A percentile compares a stretch with the other conserved stretches of the same genome.
phyloP scores from a whole-genome alignment of 805 yeast genomes.

The Saturnispora zaruensis region DNA sequence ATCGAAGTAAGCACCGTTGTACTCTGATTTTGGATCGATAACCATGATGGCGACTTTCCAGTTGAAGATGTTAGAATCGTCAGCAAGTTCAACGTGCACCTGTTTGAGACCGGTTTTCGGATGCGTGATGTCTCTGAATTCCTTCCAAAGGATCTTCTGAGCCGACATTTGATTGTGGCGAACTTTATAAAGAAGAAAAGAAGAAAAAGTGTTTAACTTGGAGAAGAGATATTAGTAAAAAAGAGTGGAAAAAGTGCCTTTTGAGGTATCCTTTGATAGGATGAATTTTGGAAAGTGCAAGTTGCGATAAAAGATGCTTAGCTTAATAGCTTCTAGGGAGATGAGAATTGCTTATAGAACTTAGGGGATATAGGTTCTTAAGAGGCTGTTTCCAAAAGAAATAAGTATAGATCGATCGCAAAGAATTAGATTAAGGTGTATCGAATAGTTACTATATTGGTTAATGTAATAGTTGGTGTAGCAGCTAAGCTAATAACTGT shows the following conservation, averaged over 20 bases:
- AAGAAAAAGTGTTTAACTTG: not conserved
- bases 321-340: too few relatives aligned
- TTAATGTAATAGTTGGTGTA: too few relatives aligned
- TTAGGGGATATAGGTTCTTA: too few relatives aligned
- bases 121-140: conserved; percentile 86
- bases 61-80: conserved; percentile 49
- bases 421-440: too few relatives aligned
- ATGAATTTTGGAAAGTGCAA: not conserved
- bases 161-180: conserved; percentile 32
- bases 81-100: conserved; percentile 32
- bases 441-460: too few relatives aligned
- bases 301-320: too few relatives aligned
- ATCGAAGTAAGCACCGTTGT: conserved; percentile 90
- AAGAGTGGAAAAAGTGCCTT: conserved; percentile 1
- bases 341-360: too few relatives aligned
- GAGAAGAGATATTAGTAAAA: not conserved
- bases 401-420: too few relatives aligned
- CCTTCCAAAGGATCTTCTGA: conserved; percentile 75
- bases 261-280: not conserved
- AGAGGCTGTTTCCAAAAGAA: too few relatives aligned
- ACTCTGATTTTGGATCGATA: conserved; percentile 78
- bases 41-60: conserved; percentile 93
- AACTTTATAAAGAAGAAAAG: not conserved
- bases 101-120: conserved; percentile 58
- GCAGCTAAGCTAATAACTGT: too few relatives aligned